These are phyloP conservation scores for Elymus sibiricus DNA, from an alignment of 176 grass and related monocot genomes.

Conservation along the genomic window DNA sequence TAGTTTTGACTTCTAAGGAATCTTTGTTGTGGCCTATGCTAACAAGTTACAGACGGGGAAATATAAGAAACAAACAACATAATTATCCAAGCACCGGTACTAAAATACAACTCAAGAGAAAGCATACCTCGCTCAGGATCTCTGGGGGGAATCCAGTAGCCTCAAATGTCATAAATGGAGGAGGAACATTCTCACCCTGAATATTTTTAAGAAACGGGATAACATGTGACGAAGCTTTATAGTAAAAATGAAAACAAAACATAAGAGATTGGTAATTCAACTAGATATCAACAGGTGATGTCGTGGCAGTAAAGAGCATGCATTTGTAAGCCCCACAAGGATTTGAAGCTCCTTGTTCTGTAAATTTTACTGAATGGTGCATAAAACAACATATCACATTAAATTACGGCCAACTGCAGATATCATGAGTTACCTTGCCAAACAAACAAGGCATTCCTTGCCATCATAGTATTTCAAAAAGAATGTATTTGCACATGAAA, in stretches of 20 bases:
- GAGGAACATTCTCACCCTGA: slow-evolving; percentile 89
- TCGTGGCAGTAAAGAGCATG: slow-evolving; percentile 9
- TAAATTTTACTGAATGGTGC: not conserved
- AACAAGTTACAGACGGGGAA: slow-evolving; percentile 12
- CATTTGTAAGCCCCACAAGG: not conserved
- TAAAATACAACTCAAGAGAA: slow-evolving; percentile 18
- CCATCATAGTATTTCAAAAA: slow-evolving; percentile 5
- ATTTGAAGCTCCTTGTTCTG: not conserved
- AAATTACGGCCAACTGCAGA: not conserved
- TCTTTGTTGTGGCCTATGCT: not conserved
- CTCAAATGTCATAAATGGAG: slow-evolving; percentile 99
- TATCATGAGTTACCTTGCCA: slow-evolving; percentile 7
- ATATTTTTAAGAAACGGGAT: slow-evolving; percentile 35
- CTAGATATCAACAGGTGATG: slow-evolving; percentile 6
- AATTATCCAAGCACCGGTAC: not conserved
- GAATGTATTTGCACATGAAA: not conserved
- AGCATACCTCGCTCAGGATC: slow-evolving; percentile 89
- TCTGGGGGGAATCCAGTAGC: slow-evolving; percentile 91
- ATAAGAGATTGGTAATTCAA: not conserved
- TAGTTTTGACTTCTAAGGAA: slow-evolving; percentile 7
- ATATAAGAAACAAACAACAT: not conserved
- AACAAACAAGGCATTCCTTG: slow-evolving; percentile 9
- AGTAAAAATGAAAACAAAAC: slow-evolving; percentile 18
- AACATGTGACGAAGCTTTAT: slow-evolving; percentile 30
- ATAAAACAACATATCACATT: not conserved